Evolutionary conservation across 2,329 filamentous ascomycete species (phyloP).

Genomic region (Chrysosporium keratinophilum): DNA sequence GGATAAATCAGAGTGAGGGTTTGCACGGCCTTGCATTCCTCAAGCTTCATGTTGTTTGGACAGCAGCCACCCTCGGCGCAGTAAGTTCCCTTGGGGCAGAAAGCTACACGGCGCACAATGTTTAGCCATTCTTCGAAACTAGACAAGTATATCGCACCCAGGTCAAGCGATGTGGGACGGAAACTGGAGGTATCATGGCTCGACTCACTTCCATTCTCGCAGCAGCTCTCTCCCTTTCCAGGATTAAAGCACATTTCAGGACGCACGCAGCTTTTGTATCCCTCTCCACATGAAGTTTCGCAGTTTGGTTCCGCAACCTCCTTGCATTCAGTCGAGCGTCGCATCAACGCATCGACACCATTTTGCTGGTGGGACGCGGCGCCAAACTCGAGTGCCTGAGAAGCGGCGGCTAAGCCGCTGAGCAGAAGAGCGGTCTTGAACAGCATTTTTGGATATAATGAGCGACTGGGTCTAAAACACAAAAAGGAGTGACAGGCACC

Average conservation of each 20-base stretch:
- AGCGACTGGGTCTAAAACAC: neutral
- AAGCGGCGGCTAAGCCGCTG: slow-evolving; percentile 1
- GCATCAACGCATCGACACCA: neutral
- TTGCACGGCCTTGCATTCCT: slow-evolving; percentile 6
- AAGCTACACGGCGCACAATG: neutral
- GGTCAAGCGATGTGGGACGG: neutral
- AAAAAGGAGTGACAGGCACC: neutral
- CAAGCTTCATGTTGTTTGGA: slow-evolving; percentile 3
- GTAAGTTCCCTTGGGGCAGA: slow-evolving; percentile 9
- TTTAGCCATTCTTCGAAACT: neutral
- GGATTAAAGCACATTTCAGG: slow-evolving; percentile 12
- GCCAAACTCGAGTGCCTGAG: slow-evolving; percentile 4
- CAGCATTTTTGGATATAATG: slow-evolving; percentile 5
- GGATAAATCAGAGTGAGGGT: neutral
- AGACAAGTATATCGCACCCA: neutral
- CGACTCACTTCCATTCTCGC: slow-evolving; percentile 12
- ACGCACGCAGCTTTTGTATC: slow-evolving; percentile 6
- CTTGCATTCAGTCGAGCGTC: slow-evolving; percentile 3
- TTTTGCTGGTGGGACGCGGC: slow-evolving; percentile 7
- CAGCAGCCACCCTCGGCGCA: slow-evolving; percentile 11
- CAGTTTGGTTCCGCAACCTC: slow-evolving; percentile 5
- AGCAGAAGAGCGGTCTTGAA: slow-evolving; percentile 7
- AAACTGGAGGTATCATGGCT: neutral
- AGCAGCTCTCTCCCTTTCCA: slow-evolving; percentile 10
- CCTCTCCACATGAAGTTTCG: slow-evolving; percentile 8